A percentile compares a stretch with the other conserved stretches of the same genome.
Conservation (phyloP, 176 grass and related monocot genomes). For the Carex kokanica region DNA sequence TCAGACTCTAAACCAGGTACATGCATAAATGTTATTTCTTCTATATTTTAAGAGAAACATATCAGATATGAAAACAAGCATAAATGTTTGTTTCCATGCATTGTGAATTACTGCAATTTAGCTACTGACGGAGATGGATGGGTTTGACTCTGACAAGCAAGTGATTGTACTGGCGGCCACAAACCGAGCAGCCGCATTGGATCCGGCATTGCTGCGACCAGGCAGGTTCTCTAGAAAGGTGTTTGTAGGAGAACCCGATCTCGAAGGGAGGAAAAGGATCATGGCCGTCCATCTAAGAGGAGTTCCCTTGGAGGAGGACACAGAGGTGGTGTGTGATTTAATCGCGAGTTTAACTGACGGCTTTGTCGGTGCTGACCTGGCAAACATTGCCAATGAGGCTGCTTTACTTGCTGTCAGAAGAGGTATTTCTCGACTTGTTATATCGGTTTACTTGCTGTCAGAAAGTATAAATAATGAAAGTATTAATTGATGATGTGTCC, state of each 20-base stretch:
- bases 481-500: conserved; percentile 23
- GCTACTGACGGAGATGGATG: conserved; percentile 97
- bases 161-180: conserved; percentile 93
- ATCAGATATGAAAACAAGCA: background rate
- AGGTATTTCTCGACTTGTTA: conserved; percentile 28
- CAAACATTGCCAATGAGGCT: conserved; percentile 86
- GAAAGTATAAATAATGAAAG: background rate
- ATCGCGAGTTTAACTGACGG: conserved; percentile 73
- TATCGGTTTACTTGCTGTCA: background rate
- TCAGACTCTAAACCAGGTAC: conserved; percentile 92
- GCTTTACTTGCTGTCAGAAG: conserved; percentile 84
- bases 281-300: conserved; percentile 71
- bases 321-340: conserved; percentile 60
- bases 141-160: conserved; percentile 87
- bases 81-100: background rate
- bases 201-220: conserved; percentile 73
- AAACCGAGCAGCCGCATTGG: conserved; percentile 83
- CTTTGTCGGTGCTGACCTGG: conserved; percentile 86
- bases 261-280: conserved; percentile 76
- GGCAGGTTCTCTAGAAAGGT: conserved; percentile 97
- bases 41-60: background rate
- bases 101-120: conserved; percentile 14
- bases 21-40: background rate
- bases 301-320: conserved; percentile 82
- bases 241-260: conserved; percentile 77